Percentiles rank a stretch among this genome's conserved stretches.
These are phyloP conservation scores for Fusarium coicis DNA, from an alignment of 2,329 filamentous ascomycete species.

Conservation along the genomic window DNA sequence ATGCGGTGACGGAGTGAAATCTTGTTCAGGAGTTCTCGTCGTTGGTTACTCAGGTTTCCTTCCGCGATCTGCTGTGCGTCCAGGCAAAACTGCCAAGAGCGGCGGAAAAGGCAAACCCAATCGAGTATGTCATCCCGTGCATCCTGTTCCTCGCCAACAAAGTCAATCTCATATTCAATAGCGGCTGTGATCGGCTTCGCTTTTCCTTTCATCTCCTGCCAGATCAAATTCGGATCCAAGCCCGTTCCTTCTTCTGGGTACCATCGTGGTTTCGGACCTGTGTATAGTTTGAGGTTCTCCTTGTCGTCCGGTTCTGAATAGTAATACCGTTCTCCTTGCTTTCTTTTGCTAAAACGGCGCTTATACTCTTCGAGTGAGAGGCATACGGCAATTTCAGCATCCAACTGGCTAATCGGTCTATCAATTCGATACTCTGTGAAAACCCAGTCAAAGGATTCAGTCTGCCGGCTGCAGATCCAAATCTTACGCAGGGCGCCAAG, in stretches of 20 bases:
- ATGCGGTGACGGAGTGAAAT: neutral
- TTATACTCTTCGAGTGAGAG: neutral
- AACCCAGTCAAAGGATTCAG: neutral
- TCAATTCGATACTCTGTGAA: neutral
- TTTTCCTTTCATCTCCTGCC: neutral
- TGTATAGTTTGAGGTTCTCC: neutral
- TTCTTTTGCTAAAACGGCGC: neutral
- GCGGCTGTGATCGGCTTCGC: neutral
- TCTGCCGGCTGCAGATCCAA: neutral
- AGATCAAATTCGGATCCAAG: neutral
- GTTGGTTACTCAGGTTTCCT: neutral
- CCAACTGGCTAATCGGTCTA: accelerated
- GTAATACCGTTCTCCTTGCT: neutral
- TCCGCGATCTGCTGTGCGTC: slow-evolving; percentile 6
- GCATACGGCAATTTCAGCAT: neutral
- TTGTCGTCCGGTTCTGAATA: neutral
- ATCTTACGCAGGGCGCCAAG: neutral
- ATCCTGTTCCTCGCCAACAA: too few species aligned
- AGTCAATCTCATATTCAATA: too few species aligned
- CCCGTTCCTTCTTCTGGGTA: neutral
- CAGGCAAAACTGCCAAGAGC: slow-evolving; percentile 18
- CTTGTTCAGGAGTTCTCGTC: neutral
- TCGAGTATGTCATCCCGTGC: too few species aligned
- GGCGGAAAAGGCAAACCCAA: neutral
- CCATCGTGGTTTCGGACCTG: neutral